Evolutionary conservation across 768 basidiomycete genomes (phyloP).

Genomic region (Lactarius hengduanensis): DNA sequence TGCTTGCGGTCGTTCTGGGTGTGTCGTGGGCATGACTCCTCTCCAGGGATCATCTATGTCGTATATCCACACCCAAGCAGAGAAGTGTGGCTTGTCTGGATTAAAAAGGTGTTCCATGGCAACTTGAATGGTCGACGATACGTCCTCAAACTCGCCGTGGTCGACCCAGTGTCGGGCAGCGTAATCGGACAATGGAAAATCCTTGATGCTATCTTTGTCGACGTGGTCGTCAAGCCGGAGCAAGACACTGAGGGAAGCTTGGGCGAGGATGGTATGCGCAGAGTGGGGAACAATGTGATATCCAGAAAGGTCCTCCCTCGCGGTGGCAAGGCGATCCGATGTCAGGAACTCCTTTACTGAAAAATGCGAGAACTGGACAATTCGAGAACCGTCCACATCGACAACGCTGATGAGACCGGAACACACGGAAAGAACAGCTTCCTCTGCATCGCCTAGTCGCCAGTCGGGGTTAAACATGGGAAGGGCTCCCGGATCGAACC

Average conservation of each 20-base stretch:
- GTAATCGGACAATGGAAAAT: background rate
- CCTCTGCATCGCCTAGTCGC: conserved; percentile 5
- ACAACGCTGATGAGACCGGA: conserved; percentile 7
- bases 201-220: background rate
- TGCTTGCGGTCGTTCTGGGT: too few relatives aligned
- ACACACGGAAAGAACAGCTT: background rate
- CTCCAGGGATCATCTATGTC: too few relatives aligned
- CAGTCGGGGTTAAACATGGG: conserved; percentile 4
- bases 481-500: background rate
- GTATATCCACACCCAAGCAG: too few relatives aligned
- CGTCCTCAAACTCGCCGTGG: too few relatives aligned
- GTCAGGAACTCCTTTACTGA: conserved; percentile 17
- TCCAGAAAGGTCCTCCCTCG: background rate
- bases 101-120: too few relatives aligned
- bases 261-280: conserved; percentile 4
- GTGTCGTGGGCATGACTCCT: too few relatives aligned
- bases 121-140: too few relatives aligned
- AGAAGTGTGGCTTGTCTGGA: too few relatives aligned
- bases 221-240: background rate
- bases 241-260: background rate
- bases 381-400: background rate
- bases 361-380: conserved; percentile 19
- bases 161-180: too few relatives aligned
- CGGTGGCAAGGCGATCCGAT: background rate
- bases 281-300: background rate